Base-by-base conservation (phyloP, 495 filamentous ascomycete species). In the Aspergillus sparsus region DNA sequence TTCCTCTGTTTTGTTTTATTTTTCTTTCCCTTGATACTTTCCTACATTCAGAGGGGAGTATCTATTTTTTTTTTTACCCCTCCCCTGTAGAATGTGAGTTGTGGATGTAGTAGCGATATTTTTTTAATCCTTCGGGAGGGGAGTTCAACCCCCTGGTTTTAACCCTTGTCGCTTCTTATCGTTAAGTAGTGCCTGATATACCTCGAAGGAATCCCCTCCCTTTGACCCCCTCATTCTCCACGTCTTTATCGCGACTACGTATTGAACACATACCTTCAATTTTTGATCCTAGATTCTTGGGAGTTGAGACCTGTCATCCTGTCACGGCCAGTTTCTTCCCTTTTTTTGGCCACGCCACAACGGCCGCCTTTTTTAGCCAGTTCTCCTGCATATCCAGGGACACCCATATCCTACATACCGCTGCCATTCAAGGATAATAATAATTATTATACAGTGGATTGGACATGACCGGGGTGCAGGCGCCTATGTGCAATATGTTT, bases 281-380 rank as follows among this genome's bases (percentile, higher is more conserved):
- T 33, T 34, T 34, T 32, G 27, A 31, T 11, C 49, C 49, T 51
- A 10, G 10, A 51, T 51, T 51, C 49, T 34, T 10, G 44, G 33
- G 49, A 51, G 21, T 31, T 51, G 44, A 51, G 49, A 51, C 49
- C 49, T 51, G 49, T 51, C 49, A 51, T 33, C 49, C 49, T 51
- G 49, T 51, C 49, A 51, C 5, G n/a, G 15, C 44, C 15, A 18
- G 44, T 47, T 47, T 27, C 21, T 27, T 27, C 21, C 21, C 21
- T 27, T 27, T 27, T 27, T 27, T 27, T 47, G n/a, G 44, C 13
- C 44, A 47, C 21, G 21, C 44, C 32, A 51, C 49, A 27, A 50
- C 47, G 21, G 47, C 47, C 34, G 21, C 49, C 12, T 32, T 27
- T 27, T 3, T 1, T 1, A 3, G 1, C 21, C 21, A 27, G 21